Evolutionary conservation across 768 basidiomycete species (phyloP).

Genomic region (Dioszegia aurantiaca): DNA sequence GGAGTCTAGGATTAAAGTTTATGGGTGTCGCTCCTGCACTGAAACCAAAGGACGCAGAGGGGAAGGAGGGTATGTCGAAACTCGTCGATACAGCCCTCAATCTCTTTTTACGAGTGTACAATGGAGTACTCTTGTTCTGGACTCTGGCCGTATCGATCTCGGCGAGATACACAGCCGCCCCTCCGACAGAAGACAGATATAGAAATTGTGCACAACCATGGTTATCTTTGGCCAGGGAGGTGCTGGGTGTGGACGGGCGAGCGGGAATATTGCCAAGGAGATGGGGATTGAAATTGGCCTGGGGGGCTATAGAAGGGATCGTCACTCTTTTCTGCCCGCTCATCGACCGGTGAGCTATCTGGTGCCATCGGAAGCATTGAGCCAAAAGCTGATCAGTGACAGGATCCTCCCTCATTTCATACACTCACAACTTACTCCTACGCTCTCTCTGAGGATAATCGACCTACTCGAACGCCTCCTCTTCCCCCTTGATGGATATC

Average conservation of each 20-base stretch:
- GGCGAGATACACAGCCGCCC: slow-evolving; percentile 15
- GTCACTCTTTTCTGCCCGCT: slow-evolving; percentile 17
- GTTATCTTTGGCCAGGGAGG: slow-evolving; percentile 14
- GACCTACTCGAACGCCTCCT: slow-evolving; percentile 66
- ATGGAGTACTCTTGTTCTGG: slow-evolving; percentile 8
- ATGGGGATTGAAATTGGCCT: slow-evolving; percentile 24
- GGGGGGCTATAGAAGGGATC: slow-evolving; percentile 27
- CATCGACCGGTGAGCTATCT: slow-evolving; percentile 31
- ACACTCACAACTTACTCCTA: slow-evolving; percentile 59
- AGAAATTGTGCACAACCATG: slow-evolving; percentile 10
- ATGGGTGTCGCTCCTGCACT: slow-evolving; percentile 55
- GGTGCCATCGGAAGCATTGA: neutral
- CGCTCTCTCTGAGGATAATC: slow-evolving; percentile 59
- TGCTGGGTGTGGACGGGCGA: slow-evolving; percentile 21
- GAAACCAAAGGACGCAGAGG: neutral
- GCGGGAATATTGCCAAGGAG: slow-evolving; percentile 1
- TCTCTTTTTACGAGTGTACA: slow-evolving; percentile 8
- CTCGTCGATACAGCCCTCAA: neutral
- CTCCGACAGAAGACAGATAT: slow-evolving; percentile 3
- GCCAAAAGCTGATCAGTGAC: slow-evolving; percentile 17
- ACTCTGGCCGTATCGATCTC: neutral
- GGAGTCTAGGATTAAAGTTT: slow-evolving; percentile 65
- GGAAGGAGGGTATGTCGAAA: neutral
- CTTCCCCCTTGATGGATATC: slow-evolving; percentile 76
- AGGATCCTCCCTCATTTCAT: slow-evolving; percentile 72